Conservation (phyloP, 2,329 filamentous ascomycete genomes). For the Fusarium tricinctum region DNA sequence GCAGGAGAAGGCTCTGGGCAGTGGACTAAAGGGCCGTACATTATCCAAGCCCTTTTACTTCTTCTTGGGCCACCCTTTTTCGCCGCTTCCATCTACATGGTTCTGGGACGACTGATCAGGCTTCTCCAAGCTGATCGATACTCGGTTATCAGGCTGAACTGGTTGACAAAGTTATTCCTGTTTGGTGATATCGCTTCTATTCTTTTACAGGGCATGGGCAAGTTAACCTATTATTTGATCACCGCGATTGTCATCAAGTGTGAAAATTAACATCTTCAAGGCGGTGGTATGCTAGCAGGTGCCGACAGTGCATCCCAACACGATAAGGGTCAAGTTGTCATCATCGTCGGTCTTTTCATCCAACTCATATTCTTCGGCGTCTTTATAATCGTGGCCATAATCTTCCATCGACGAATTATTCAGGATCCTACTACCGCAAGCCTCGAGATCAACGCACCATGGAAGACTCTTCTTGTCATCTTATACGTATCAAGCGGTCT, state of each 20-base stretch:
- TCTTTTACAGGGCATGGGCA: constrained; percentile 36
- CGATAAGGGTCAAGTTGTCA: constrained; percentile 58
- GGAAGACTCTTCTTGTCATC: constrained; percentile 44
- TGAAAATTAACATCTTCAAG: not conserved
- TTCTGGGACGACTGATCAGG: constrained; percentile 57
- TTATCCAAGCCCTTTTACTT: constrained; percentile 55
- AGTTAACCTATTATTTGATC: not conserved
- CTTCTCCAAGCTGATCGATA: constrained; percentile 54
- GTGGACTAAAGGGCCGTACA: constrained; percentile 51
- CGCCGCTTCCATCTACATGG: constrained; percentile 62
- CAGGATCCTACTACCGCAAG: constrained; percentile 4
- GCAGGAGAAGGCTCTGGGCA: constrained; percentile 53
- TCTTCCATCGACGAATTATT: constrained; percentile 58
- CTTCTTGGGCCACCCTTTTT: constrained; percentile 57
- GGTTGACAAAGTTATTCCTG: constrained; percentile 65
- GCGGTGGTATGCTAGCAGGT: constrained; percentile 29
- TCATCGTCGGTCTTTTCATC: constrained; percentile 64
- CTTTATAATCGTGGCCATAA: constrained; percentile 61
- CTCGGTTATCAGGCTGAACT: constrained; percentile 57
- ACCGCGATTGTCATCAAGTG: too few relatives aligned
- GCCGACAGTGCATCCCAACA: constrained; percentile 38
- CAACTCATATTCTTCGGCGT: constrained; percentile 67
- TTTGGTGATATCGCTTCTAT: constrained; percentile 62
- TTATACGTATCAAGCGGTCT: constrained; percentile 45
- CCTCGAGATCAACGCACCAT: constrained; percentile 36